Evolutionary conservation across 148 eudicot genomes (phyloP).

Genomic region (Rhododendron molle): DNA sequence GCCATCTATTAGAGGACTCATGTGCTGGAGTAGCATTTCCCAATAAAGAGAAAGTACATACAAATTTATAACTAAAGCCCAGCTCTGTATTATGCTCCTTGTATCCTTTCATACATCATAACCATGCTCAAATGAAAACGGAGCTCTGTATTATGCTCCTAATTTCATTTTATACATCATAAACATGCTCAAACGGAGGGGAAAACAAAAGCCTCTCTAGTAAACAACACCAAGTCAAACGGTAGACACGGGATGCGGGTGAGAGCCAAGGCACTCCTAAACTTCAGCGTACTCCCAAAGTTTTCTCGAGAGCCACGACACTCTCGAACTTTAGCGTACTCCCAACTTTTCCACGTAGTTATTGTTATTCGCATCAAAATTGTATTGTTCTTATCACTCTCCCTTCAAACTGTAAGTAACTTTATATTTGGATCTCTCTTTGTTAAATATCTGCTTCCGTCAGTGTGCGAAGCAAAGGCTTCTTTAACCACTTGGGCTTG

Average conservation of each 20-base stretch:
- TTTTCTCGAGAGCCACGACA: too few species aligned
- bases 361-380: background rate
- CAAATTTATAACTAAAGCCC: background rate
- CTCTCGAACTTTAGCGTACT: background rate
- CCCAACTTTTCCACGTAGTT: background rate
- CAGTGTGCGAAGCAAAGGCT: background rate
- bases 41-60: background rate
- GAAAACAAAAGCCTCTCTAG: background rate
- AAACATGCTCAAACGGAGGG: background rate
- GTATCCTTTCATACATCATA: background rate
- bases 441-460: background rate
- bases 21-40: too few species aligned
- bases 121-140: background rate
- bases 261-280: background rate
- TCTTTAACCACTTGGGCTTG: background rate
- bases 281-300: background rate
- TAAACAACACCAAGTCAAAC: background rate
- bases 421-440: background rate
- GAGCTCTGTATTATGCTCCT: too few species aligned
- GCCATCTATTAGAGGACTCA: too few species aligned
- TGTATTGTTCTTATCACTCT: background rate
- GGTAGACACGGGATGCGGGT: background rate
- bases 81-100: background rate
- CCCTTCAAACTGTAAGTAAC: background rate
- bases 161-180: background rate